Evolutionary conservation across 331 rosid species (phyloP), one percentile per base, ranked within the genome.

Genomic region (Acacia concinna): DNA sequence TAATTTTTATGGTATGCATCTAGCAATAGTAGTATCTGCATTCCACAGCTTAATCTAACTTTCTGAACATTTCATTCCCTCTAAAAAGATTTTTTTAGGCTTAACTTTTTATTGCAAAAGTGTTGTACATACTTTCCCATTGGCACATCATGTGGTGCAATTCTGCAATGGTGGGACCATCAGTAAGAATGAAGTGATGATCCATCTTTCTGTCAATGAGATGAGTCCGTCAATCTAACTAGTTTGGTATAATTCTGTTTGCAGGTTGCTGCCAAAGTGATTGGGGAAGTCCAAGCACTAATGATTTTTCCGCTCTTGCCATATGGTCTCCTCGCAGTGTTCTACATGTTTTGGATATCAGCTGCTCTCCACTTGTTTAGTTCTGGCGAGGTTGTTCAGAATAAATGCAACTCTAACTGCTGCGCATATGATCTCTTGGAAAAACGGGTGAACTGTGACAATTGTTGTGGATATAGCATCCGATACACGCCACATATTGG

Each of bases 261-360:
- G 67, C 89, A 96, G 99, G 99, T 96, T 68, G 97, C 99, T 67
- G 99, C 99, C 20, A 96, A 96, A 90, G 98, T 93, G 79, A 91
- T 96, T 35, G 98, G 99, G 85, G 99, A 96, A 88, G 98, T 94
- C 81, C 94, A 90, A 80, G 98, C 97, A 1, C 94, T 96, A 75
- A 93, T 96, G 67, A 85, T 93, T 71, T 96, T 93, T 68, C 99
- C 99, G 14, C 76, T 93, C 70, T 81, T 96, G 44, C 99, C 99
- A 56, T 91, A 81, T 78, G 78, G 81, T 17, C 86, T 91, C 86
- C 97, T 96, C 79, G 97, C 92, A 6, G 83, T 96, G 69, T 96
- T 96, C 83, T 96, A 93, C 87, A 96, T 93, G 97, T 86, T 93
- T 80, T 96, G 99, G 99, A 77, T 92, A 69, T 93, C 98, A 47